Conservation (phyloP, 1,139 yeast genomes). For the Citeromyces hawaiiensis region DNA sequence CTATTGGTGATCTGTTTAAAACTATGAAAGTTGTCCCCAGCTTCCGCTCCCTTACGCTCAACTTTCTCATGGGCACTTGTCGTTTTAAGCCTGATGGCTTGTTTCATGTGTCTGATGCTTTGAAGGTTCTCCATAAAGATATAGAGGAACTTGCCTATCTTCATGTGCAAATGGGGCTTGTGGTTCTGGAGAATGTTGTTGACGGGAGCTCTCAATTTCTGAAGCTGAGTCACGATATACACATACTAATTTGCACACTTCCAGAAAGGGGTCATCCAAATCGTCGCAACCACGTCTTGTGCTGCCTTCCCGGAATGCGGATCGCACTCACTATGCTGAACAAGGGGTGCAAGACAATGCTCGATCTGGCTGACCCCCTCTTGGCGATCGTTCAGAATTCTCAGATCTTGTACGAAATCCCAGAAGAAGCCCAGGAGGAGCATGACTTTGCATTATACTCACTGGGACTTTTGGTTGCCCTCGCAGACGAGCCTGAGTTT, state of each 20-base stretch:
- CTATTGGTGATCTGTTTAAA: neutral
- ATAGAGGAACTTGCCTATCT: neutral
- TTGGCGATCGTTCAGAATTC: neutral
- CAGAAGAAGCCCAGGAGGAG: too few species aligned
- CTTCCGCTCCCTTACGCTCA: neutral
- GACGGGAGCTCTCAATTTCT: neutral
- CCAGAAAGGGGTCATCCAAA: neutral
- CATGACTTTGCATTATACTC: neutral
- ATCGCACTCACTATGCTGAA: neutral
- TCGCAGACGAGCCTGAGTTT: neutral
- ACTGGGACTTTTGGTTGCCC: neutral
- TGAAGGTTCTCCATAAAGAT: neutral
- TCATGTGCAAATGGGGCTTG: neutral
- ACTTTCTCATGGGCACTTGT: neutral
- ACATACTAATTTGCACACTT: neutral
- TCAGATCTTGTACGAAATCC: too few species aligned
- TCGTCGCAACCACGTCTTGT: neutral
- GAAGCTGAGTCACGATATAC: neutral
- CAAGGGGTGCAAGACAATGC: neutral
- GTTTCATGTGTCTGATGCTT: neutral
- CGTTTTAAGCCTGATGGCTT: neutral
- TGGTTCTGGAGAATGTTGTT: neutral
- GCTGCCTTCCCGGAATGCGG: neutral
- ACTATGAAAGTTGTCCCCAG: neutral
- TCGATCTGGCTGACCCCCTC: neutral